A percentile compares a stretch with the other conserved stretches of the same genome.
Conservation (phyloP, 1,284 basidiomycete species). For the Malassezia sp. region DNA sequence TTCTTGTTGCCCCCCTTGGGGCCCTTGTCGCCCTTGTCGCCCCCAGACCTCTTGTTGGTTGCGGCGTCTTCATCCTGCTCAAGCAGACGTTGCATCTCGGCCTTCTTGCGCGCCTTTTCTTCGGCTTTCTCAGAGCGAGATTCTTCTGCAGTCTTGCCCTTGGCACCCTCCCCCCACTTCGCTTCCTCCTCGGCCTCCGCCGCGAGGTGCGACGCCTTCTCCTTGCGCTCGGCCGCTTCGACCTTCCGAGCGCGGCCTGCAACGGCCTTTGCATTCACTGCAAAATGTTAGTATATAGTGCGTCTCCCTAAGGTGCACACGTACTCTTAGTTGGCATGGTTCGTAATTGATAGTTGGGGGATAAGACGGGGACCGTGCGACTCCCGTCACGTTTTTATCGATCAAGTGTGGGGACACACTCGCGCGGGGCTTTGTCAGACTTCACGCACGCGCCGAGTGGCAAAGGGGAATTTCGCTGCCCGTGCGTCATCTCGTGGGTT, state of each 20-base stretch:
- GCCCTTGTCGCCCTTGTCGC: slow-evolving; percentile 12
- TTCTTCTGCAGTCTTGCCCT: slow-evolving; percentile 59
- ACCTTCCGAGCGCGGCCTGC: slow-evolving; percentile 64
- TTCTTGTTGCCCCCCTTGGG: slow-evolving; percentile 48
- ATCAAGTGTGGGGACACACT: no score
- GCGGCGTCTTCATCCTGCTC: slow-evolving; percentile 71
- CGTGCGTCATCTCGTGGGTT: no score
- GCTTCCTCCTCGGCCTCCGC: slow-evolving; percentile 61
- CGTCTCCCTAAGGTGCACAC: background rate
- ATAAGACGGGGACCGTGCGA: background rate
- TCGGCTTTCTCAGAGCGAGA: slow-evolving; percentile 57
- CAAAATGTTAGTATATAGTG: no score
- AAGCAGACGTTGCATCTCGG: slow-evolving; percentile 50
- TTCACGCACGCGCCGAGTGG: no score
- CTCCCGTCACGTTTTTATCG: no score
- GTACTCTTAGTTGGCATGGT: slow-evolving; percentile 15
- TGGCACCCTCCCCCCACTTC: slow-evolving; percentile 61
- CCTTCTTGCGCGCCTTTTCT: slow-evolving; percentile 50
- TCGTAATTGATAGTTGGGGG: background rate
- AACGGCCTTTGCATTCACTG: slow-evolving; percentile 25
- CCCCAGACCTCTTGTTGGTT: slow-evolving; percentile 55
- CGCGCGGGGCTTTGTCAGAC: no score
- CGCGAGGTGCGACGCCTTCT: slow-evolving; percentile 54
- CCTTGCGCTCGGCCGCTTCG: slow-evolving; percentile 73
- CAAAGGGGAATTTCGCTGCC: no score